A percentile compares a stretch with the other conserved stretches of the same genome.
Conservation (phyloP, 306 rosid genomes). For the Alnus rubra region DNA sequence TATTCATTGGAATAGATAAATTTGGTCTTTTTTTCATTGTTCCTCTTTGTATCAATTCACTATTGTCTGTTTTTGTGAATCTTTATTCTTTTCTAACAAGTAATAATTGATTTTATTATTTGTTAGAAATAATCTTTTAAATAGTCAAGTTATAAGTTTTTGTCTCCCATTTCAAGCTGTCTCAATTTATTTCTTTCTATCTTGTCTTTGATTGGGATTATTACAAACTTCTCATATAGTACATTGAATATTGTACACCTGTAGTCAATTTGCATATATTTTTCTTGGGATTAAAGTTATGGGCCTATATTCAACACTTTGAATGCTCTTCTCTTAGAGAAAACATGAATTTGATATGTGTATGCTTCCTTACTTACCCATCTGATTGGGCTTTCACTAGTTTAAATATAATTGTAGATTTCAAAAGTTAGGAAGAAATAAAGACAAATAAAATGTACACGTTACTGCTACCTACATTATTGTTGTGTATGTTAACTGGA, state of each 20-base stretch:
- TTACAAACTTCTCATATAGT: not conserved
- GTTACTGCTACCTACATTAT: too few relatives aligned
- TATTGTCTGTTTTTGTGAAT: not conserved
- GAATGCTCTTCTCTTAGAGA: not conserved
- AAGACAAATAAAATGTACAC: too few relatives aligned
- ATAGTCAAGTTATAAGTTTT: not conserved
- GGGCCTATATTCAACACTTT: not conserved
- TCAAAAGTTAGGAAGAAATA: too few relatives aligned
- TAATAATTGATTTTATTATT: not conserved
- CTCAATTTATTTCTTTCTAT: not conserved
- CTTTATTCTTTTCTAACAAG: not conserved
- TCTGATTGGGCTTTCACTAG: too few relatives aligned
- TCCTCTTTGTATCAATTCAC: not conserved
- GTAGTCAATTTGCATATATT: not conserved
- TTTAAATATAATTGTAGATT: too few relatives aligned
- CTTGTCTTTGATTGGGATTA: not conserved
- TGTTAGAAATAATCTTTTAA: not conserved
- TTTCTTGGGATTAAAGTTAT: not conserved
- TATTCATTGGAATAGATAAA: not conserved
- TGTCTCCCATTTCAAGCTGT: not conserved
- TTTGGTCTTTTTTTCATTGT: not conserved
- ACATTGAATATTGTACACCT: not conserved
- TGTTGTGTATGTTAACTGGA: too few relatives aligned
- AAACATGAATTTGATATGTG: too few relatives aligned
- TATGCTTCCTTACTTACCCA: too few relatives aligned